phyloP scores from a whole-genome alignment of 768 basidiomycete species.

The Epithele typhae region DNA sequence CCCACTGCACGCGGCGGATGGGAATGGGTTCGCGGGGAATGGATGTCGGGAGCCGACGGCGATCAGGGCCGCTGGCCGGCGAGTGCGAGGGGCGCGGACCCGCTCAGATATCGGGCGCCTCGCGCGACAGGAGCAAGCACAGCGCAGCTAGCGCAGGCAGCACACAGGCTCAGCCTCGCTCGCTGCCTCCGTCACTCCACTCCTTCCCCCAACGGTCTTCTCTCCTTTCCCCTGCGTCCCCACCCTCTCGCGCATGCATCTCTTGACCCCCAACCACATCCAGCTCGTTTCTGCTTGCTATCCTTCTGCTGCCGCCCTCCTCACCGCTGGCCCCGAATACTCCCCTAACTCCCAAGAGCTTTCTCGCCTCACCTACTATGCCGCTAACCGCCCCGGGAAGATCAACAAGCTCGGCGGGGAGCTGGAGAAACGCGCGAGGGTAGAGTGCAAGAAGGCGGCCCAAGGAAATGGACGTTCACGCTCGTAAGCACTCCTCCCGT shows the following conservation, averaged over 20 bases:
- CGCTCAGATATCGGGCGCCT: too few species aligned
- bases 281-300: conserved; percentile 84
- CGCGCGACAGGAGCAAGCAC: too few species aligned
- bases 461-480: conserved; percentile 73
- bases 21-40: too few species aligned
- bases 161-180: conserved; percentile 3
- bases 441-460: conserved; percentile 64
- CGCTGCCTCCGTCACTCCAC: conserved; percentile 6
- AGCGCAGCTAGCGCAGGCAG: too few species aligned
- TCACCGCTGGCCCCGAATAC: conserved; percentile 72
- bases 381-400: conserved; percentile 78
- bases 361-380: conserved; percentile 82
- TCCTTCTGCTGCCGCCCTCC: conserved; percentile 69
- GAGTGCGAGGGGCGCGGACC: too few species aligned
- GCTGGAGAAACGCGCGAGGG: conserved; percentile 66
- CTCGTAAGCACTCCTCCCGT: conserved; percentile 51
- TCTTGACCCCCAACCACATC: conserved; percentile 82
- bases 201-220: conserved; percentile 11
- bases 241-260: conserved; percentile 51
- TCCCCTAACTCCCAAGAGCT: conserved; percentile 82
- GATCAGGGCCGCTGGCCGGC: too few species aligned
- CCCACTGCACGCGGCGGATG: too few species aligned
- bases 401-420: conserved; percentile 72
- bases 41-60: too few species aligned
- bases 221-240: conserved; percentile 35